A percentile compares a stretch with the other conserved stretches of the same genome.
phyloP scores from a whole-genome alignment of 2,329 filamentous ascomycete species.

The Hypoxylon sp. region DNA sequence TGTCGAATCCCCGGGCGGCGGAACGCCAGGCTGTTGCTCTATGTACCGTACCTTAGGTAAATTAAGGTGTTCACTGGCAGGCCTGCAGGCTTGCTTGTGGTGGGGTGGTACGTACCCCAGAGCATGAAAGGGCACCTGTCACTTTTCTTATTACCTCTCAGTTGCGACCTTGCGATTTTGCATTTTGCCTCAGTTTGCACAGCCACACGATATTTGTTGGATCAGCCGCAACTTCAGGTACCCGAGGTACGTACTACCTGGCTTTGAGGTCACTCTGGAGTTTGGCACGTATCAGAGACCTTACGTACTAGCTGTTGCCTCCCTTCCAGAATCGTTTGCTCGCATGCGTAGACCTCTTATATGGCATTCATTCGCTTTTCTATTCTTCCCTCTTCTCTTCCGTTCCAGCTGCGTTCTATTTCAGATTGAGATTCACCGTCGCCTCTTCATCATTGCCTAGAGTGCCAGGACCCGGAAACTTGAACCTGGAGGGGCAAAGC shows the following conservation, averaged over 20 bases:
- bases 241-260: no score
- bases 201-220: neutral
- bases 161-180: neutral
- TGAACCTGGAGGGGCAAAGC: no score
- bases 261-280: neutral
- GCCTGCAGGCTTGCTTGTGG: neutral
- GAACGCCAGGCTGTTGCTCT: no score
- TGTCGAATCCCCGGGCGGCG: slow-evolving; percentile 1
- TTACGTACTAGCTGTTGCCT: neutral
- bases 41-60: no score
- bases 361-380: neutral
- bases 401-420: no score
- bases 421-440: no score
- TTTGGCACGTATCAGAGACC: neutral
- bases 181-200: neutral
- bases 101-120: no score
- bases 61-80: no score
- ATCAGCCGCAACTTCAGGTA: neutral
- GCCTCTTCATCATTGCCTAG: neutral
- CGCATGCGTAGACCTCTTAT: neutral
- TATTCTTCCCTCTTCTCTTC: neutral
- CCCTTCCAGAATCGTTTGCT: neutral
- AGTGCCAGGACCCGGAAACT: neutral
- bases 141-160: no score
- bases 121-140: no score